Evolutionary conservation across 768 basidiomycete genomes (phyloP).

Genomic region (Thelephora aurantiotincta): DNA sequence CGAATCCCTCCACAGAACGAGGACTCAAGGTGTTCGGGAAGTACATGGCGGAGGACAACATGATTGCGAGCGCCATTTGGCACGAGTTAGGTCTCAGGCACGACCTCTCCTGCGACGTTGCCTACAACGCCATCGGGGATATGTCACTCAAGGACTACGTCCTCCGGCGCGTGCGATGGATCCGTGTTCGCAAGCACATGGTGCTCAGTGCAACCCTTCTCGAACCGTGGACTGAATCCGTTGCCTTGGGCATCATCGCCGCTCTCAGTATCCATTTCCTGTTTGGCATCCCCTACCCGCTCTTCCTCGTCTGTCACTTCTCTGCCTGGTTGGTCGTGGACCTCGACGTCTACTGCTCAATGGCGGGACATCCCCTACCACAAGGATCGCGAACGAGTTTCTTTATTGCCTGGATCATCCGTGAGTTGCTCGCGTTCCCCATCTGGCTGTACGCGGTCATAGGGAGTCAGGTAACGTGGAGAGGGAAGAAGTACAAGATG

Average conservation of each 20-base stretch:
- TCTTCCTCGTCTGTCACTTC: conserved; percentile 48
- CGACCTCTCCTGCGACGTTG: conserved; percentile 83
- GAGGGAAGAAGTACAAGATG: conserved; percentile 69
- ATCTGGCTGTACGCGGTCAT: conserved; percentile 76
- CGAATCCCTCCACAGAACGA: conserved; percentile 14
- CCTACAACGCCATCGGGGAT: conserved; percentile 75
- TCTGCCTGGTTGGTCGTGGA: conserved; percentile 65
- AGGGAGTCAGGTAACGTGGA: conserved; percentile 76
- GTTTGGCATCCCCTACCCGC: conserved; percentile 34
- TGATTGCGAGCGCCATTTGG: conserved; percentile 89
- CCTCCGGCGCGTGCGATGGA: conserved; percentile 87
- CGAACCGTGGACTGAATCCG: conserved; percentile 87
- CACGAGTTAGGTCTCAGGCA: conserved; percentile 84
- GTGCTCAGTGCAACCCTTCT: conserved; percentile 70
- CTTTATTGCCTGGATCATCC: conserved; percentile 58
- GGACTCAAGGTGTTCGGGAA: conserved; percentile 76
- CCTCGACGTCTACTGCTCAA: conserved; percentile 65
- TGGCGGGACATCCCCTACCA: conserved; percentile 52
- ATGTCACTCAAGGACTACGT: conserved; percentile 82
- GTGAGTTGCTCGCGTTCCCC: conserved; percentile 79
- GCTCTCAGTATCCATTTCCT: conserved; percentile 38
- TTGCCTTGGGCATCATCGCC: conserved; percentile 56
- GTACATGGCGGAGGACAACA: conserved; percentile 95
- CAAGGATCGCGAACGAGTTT: conserved; percentile 36
- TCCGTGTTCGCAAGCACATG: conserved; percentile 93